phyloP scores from a whole-genome alignment of 2,329 filamentous ascomycete genomes.

The Penicillium sp. region DNA sequence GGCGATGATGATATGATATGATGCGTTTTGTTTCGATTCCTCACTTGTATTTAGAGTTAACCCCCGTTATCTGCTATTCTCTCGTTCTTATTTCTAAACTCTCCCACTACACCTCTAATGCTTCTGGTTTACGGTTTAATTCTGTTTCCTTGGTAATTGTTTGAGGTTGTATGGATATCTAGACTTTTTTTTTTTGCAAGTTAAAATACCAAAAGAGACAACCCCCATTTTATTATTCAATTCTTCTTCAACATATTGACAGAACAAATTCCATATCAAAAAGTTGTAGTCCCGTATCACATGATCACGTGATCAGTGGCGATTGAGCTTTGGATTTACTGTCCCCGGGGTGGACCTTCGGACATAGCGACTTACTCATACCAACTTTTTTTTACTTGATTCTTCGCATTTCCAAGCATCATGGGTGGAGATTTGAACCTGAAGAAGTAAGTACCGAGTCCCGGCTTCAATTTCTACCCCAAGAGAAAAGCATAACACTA shows the following conservation, averaged over 20 bases:
- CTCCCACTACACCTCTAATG: not conserved
- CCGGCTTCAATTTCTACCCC: not conserved
- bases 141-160: not conserved
- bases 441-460: slow-evolving; percentile 61
- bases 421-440: slow-evolving; percentile 96
- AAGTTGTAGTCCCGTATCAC: not conserved
- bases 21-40: slow-evolving; percentile 18
- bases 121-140: not conserved
- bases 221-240: not conserved
- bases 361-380: not conserved
- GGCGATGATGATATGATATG: slow-evolving; percentile 27
- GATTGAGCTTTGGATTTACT: not conserved
- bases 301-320: slow-evolving; percentile 3
- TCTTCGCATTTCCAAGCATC: slow-evolving; percentile 36
- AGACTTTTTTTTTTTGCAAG: not conserved
- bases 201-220: not conserved
- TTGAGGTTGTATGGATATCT: not conserved
- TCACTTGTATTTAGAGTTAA: slow-evolving; percentile 19
- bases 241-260: not conserved
- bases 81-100: slow-evolving; percentile 9
- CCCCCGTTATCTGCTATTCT: slow-evolving; percentile 8
- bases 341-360: not conserved
- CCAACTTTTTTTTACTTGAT: not conserved
- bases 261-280: not conserved
- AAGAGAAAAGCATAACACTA: slow-evolving; percentile 7